Conservation (phyloP, 2,329 filamentous ascomycete genomes). For the Ploettnerulaceae sp. region DNA sequence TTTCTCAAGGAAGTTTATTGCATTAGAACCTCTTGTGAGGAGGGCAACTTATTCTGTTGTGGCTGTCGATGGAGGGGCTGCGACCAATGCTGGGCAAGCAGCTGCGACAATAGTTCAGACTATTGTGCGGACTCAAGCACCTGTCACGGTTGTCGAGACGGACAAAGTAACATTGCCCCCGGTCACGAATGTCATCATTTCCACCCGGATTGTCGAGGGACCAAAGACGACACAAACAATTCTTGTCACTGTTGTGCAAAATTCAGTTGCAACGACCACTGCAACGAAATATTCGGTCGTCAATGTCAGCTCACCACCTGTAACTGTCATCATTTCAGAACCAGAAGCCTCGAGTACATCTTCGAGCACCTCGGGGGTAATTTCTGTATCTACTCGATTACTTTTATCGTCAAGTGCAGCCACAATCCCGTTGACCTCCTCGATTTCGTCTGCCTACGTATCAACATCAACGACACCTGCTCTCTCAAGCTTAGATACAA, state of each 20-base stretch:
- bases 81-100: slow-evolving; percentile 13
- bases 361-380: slow-evolving; percentile 1
- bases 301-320: slow-evolving; percentile 26
- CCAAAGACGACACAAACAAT: slow-evolving; percentile 27
- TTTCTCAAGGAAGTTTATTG: slow-evolving; percentile 12
- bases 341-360: slow-evolving; percentile 7
- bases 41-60: slow-evolving; percentile 35
- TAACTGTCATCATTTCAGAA: slow-evolving; percentile 20
- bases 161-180: slow-evolving; percentile 23
- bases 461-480: too few species aligned
- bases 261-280: slow-evolving; percentile 19
- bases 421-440: slow-evolving; percentile 5
- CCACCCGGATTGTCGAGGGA: slow-evolving; percentile 26
- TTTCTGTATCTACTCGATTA: not conserved
- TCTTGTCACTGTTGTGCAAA: slow-evolving; percentile 24
- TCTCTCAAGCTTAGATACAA: too few species aligned
- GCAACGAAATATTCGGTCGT: slow-evolving; percentile 29
- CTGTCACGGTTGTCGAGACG: slow-evolving; percentile 28
- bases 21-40: slow-evolving; percentile 16
- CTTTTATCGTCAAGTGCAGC: not conserved
- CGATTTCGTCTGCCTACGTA: slow-evolving; percentile 17
- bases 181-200: slow-evolving; percentile 21
- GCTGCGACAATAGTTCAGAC: slow-evolving; percentile 25
- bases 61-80: slow-evolving; percentile 32
- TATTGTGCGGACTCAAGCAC: slow-evolving; percentile 22